Evolutionary conservation across 257 asterid genomes (phyloP).

Genomic region (Solanum phureja): DNA sequence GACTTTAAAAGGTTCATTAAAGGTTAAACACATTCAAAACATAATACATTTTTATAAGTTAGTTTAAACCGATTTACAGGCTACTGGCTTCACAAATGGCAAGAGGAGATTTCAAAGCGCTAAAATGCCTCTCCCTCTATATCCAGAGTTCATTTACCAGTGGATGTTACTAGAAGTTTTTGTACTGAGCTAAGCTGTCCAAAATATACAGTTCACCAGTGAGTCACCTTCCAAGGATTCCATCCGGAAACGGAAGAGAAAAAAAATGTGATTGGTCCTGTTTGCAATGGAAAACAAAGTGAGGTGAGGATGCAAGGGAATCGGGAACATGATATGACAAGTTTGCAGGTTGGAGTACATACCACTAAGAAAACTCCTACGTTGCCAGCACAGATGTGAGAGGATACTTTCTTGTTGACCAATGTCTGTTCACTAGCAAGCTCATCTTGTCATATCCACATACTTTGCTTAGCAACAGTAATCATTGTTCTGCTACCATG

Average conservation of each 20-base stretch:
- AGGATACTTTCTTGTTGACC: neutral
- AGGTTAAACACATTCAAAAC: neutral
- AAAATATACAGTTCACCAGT: constrained; percentile 16
- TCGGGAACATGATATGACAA: neutral
- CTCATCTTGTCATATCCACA: constrained; percentile 1
- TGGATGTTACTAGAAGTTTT: neutral
- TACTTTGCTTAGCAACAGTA: constrained; percentile 2
- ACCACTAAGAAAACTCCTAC: constrained; percentile 20
- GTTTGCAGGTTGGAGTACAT: neutral
- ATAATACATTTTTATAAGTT: neutral
- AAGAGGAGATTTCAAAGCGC: neutral
- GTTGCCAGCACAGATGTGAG: constrained; percentile 7
- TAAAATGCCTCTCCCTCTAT: constrained; percentile 6
- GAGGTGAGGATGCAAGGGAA: neutral
- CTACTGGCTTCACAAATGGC: neutral
- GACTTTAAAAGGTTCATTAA: neutral
- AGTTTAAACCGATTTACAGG: neutral
- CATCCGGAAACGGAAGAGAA: neutral
- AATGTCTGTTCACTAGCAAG: constrained; percentile 1
- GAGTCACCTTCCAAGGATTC: constrained; percentile 7
- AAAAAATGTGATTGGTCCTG: constrained; percentile 4
- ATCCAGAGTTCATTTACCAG: neutral
- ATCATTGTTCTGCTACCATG: neutral
- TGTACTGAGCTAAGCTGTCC: constrained; percentile 2
- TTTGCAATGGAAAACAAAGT: neutral